phyloP scores from a whole-genome alignment of 768 basidiomycete genomes.

The Termitomyces sp. region DNA sequence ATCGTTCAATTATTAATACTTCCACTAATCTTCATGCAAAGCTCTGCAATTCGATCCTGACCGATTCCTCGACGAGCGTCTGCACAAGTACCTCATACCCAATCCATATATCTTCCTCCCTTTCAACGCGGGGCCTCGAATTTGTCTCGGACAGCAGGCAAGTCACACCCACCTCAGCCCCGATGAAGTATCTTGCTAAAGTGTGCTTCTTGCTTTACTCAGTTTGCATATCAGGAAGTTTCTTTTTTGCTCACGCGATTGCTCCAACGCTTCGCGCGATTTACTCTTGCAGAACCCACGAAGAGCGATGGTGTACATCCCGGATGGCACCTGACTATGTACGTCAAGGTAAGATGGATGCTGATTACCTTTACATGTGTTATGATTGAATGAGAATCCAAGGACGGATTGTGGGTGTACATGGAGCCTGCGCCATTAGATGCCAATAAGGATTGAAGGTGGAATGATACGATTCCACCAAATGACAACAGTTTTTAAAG shows the following conservation, averaged over 20 bases:
- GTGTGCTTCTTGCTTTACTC: background rate
- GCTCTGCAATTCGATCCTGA: conserved; percentile 62
- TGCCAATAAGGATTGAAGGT: background rate
- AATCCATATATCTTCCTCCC: conserved; percentile 56
- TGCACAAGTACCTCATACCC: conserved; percentile 47
- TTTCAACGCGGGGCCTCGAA: conserved; percentile 47
- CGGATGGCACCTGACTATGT: conserved; percentile 50
- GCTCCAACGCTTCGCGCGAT: conserved; percentile 45
- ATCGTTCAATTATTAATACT: background rate
- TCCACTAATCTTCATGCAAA: conserved; percentile 14
- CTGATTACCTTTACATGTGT: background rate
- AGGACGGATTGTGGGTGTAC: conserved; percentile 31
- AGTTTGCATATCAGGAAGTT: conserved; percentile 64
- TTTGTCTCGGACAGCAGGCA: conserved; percentile 48
- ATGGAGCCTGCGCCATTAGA: conserved; percentile 22
- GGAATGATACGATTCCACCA: background rate
- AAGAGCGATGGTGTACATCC: conserved; percentile 41
- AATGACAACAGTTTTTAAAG: background rate
- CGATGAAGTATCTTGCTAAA: background rate
- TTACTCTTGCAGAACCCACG: conserved; percentile 39
- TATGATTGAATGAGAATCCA: background rate
- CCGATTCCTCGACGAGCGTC: conserved; percentile 57
- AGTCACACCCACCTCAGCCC: background rate
- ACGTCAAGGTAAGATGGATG: conserved; percentile 28
- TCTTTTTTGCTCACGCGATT: conserved; percentile 60